Base-by-base conservation (phyloP, 495 filamentous ascomycete genomes). In the Penicillium daleae region DNA sequence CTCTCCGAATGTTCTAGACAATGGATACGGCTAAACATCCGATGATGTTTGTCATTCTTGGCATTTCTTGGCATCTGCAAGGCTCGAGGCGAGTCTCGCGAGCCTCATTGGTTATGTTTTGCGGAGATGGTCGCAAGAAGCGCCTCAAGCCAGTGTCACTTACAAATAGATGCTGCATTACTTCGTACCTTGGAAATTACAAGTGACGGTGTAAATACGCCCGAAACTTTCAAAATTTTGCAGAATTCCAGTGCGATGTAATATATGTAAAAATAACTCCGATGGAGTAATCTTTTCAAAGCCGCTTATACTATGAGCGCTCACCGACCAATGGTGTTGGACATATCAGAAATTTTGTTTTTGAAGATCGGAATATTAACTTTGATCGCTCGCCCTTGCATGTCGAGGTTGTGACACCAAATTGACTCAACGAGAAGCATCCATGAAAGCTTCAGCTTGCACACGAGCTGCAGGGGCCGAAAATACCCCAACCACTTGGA, bases 31-130 rank as follows among this genome's bases (percentile, higher is more conserved):
- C 51, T 32, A 61, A 26, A 37, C 21, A 31, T 61, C 51, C 49
- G 48, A n/a, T 22, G 26, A 24, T 54, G 33, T 58, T 40, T n/a
- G n/a, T 33, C 4, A 24, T 22, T 22, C 60, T 63, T 66, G 61
- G 64, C 53, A 27, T 8, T 13, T 17, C 57, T 61, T 58, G 61
- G 65, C 53, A 58, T 24, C 27, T 60, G 33, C 52, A 31, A 6
- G 32, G 22, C 8, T 26, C 29, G 44, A 35, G 10, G 5, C 0
- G 15, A 29, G 8, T 51, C 7, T 4, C 9, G 27, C 37, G 6
- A 24, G 32, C 15, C 2, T 58, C 8, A 68, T 68, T 63, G 66
- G 63, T 21, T 15, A 68, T 13, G 62, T 68, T 62, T 68, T 15
- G 59, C 60, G 52, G 52, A 57, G n/a, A 48, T 61, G 19, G 29